Evolutionary conservation across 2,329 filamentous ascomycete genomes (phyloP).

Genomic region (Xylariaceae sp.): DNA sequence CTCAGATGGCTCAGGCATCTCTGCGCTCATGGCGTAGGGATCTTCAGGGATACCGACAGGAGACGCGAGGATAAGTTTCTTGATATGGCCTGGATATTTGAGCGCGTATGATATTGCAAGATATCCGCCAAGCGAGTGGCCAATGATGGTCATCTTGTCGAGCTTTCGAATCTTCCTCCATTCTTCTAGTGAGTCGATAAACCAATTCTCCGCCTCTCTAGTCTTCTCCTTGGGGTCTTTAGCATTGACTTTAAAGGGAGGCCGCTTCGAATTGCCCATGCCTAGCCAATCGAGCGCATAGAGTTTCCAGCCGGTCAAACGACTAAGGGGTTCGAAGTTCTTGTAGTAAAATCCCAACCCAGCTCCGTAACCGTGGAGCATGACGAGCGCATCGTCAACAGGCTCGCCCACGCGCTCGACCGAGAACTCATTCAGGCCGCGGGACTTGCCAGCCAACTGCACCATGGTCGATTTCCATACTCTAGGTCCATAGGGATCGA

Average conservation of each 20-base stretch:
- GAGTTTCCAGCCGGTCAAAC: conserved; percentile 76
- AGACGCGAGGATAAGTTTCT: conserved; percentile 93
- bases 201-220: conserved; percentile 88
- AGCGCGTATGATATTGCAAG: conserved; percentile 91
- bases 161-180: conserved; percentile 88
- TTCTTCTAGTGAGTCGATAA: conserved; percentile 92
- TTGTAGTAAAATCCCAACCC: conserved; percentile 98
- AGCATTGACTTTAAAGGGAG: conserved; percentile 77
- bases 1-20: conserved; percentile 71
- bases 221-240: conserved; percentile 80
- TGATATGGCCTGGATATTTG: conserved; percentile 90
- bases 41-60: conserved; percentile 94
- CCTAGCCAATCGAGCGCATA: conserved; percentile 94
- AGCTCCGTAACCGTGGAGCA: conserved; percentile 95
- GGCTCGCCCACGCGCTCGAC: conserved; percentile 78
- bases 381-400: conserved; percentile 81
- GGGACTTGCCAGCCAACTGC: conserved; percentile 75
- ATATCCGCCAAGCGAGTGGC: conserved; percentile 92
- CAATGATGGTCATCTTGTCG: conserved; percentile 87
- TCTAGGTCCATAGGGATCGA: conserved; percentile 79
- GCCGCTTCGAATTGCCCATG: conserved; percentile 85
- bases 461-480: conserved; percentile 86
- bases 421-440: conserved; percentile 88
- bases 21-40: conserved; percentile 78
- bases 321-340: conserved; percentile 86